Conservation (phyloP, 2,329 filamentous ascomycete species). For the Stemphylium vesicarium region DNA sequence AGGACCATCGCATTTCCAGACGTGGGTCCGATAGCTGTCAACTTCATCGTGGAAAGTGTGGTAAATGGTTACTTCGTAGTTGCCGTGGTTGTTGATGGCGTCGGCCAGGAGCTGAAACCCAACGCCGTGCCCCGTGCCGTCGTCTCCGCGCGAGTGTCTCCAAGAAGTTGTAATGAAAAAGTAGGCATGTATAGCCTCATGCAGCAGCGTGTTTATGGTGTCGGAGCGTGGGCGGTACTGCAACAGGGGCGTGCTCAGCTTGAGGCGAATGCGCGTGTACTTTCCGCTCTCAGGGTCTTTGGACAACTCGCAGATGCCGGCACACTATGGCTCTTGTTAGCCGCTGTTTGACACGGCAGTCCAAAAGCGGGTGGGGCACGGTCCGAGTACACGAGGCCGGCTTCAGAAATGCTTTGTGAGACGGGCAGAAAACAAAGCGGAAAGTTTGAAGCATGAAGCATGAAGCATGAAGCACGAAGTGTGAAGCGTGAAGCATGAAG, state of each 20-base stretch:
- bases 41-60: slow-evolving; percentile 57
- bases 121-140: slow-evolving; percentile 52
- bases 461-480: no score
- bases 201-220: slow-evolving; percentile 53
- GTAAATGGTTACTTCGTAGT: slow-evolving; percentile 51
- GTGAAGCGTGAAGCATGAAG: slow-evolving; percentile 3
- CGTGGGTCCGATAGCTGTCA: slow-evolving; percentile 53
- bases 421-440: slow-evolving; percentile 17
- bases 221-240: slow-evolving; percentile 54
- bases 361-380: slow-evolving; percentile 20
- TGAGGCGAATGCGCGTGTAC: slow-evolving; percentile 50
- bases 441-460: background rate
- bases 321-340: slow-evolving; percentile 44
- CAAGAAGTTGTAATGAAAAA: slow-evolving; percentile 56
- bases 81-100: slow-evolving; percentile 54
- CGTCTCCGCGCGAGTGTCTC: slow-evolving; percentile 51
- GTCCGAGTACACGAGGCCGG: slow-evolving; percentile 8
- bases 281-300: slow-evolving; percentile 47
- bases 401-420: slow-evolving; percentile 10
- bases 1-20: slow-evolving; percentile 54
- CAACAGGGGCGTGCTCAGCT: slow-evolving; percentile 53
- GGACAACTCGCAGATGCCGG: slow-evolving; percentile 54
- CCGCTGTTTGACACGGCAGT: slow-evolving; percentile 14
- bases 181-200: slow-evolving; percentile 55
- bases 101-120: slow-evolving; percentile 54